These are phyloP conservation scores for Xylariomycetidae sp. DNA, from an alignment of 2,329 filamentous ascomycete genomes.

Conservation along the genomic window DNA sequence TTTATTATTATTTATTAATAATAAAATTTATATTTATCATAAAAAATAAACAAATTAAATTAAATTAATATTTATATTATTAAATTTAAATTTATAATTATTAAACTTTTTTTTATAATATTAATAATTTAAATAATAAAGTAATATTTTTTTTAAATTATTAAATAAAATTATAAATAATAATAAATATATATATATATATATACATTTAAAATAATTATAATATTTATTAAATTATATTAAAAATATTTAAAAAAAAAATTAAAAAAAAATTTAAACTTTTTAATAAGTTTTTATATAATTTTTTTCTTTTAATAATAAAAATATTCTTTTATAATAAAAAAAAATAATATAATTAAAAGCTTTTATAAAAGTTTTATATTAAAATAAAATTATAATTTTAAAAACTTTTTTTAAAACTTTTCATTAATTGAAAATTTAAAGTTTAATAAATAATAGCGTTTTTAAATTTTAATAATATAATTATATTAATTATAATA, in stretches of 20 bases:
- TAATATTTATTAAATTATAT: neutral
- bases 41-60: constrained; percentile 1
- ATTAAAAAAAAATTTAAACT: too few relatives aligned
- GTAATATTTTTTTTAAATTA: neutral
- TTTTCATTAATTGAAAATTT: too few relatives aligned
- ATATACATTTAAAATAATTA: neutral
- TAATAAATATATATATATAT: neutral
- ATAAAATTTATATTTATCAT: neutral
- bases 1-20: neutral
- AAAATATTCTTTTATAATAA: too few relatives aligned
- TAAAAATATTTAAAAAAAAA: too few relatives aligned
- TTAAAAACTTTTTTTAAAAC: too few relatives aligned
- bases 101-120: neutral
- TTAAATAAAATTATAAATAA: constrained; percentile 1
- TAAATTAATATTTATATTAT: neutral
- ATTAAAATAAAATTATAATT: too few relatives aligned
- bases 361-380: too few relatives aligned
- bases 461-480: neutral
- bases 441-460: too few relatives aligned
- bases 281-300: too few relatives aligned
- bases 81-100: neutral
- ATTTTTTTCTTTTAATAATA: too few relatives aligned
- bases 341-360: too few relatives aligned
- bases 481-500: neutral
- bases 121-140: neutral